Evolutionary conservation across 495 filamentous ascomycete genomes (phyloP).

Genomic region (Cryomyces antarcticus): DNA sequence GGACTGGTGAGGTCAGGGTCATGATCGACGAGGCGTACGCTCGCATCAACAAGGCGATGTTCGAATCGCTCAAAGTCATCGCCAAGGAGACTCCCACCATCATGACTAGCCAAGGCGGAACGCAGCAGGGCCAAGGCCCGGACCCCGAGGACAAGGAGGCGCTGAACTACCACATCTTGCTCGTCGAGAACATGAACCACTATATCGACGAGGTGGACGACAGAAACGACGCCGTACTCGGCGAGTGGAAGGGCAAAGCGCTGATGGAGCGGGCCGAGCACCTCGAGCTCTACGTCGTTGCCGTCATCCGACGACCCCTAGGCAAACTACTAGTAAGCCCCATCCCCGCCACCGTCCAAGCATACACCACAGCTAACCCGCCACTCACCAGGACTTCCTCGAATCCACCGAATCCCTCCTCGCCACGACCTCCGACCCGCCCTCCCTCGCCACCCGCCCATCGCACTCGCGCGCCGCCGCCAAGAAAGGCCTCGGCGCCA

Average conservation of each 20-base stretch:
- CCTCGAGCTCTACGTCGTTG: slow-evolving; percentile 64
- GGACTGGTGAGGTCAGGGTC: slow-evolving; percentile 30
- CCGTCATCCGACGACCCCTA: slow-evolving; percentile 72
- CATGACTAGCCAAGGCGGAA: slow-evolving; percentile 8
- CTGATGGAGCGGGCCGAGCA: slow-evolving; percentile 68
- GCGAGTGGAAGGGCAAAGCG: slow-evolving; percentile 61
- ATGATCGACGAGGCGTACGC: slow-evolving; percentile 74
- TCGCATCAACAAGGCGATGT: slow-evolving; percentile 86
- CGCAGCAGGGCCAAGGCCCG: slow-evolving; percentile 16
- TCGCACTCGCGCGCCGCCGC: slow-evolving; percentile 61
- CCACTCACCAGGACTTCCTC: slow-evolving; percentile 46
- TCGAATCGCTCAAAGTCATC: slow-evolving; percentile 87
- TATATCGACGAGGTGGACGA: slow-evolving; percentile 79
- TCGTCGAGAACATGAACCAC: slow-evolving; percentile 98
- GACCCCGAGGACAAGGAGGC: slow-evolving; percentile 85
- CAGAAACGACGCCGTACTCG: slow-evolving; percentile 49
- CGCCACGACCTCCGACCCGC: slow-evolving; percentile 19
- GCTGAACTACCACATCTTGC: slow-evolving; percentile 85
- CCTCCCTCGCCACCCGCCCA: slow-evolving; percentile 43
- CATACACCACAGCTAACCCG: background rate
- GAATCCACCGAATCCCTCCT: slow-evolving; percentile 63
- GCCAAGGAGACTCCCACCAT: slow-evolving; percentile 73
- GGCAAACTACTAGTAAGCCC: slow-evolving; percentile 42
- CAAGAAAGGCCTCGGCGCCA: slow-evolving; percentile 60
- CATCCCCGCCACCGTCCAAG: background rate